These are phyloP conservation scores for Skeletonema tropicum DNA, from an alignment of 108 stramenopile species.

Conservation along the genomic window DNA sequence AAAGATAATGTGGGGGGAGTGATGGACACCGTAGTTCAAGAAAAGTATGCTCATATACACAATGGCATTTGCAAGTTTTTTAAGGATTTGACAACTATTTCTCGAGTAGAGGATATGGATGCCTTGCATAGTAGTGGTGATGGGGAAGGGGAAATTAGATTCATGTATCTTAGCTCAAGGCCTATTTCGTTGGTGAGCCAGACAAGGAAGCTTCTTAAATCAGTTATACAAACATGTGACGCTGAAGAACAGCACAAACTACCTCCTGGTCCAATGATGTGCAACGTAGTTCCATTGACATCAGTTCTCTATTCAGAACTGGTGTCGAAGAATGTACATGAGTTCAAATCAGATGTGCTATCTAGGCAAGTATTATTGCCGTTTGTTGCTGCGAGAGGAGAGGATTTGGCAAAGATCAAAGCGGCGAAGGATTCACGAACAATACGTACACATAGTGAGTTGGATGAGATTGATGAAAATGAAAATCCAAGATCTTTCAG, in stretches of 20 bases:
- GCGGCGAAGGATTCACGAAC: neutral
- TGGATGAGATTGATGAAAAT: neutral
- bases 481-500: slow-evolving; percentile 5
- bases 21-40: slow-evolving; percentile 68
- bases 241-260: slow-evolving; percentile 25
- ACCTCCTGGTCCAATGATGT: slow-evolving; percentile 77
- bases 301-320: slow-evolving; percentile 76
- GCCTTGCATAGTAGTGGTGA: slow-evolving; percentile 6
- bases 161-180: slow-evolving; percentile 77
- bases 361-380: slow-evolving; percentile 69
- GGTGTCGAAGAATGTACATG: slow-evolving; percentile 56
- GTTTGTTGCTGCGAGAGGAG: slow-evolving; percentile 63
- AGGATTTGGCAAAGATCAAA: slow-evolving; percentile 14
- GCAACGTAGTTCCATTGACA: slow-evolving; percentile 65
- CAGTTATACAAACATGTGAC: slow-evolving; percentile 21
- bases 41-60: slow-evolving; percentile 65
- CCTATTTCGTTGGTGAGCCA: slow-evolving; percentile 63
- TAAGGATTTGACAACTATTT: slow-evolving; percentile 27
- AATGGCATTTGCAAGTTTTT: slow-evolving; percentile 70
- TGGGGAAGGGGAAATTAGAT: slow-evolving; percentile 45
- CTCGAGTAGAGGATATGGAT: slow-evolving; percentile 7
- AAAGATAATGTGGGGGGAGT: slow-evolving; percentile 75
- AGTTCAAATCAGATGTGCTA: slow-evolving; percentile 78
- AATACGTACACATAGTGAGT: neutral
- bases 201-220: slow-evolving; percentile 68